These are phyloP conservation scores for Fraxinus xanthoxyloides DNA, from an alignment of 305 asterid genomes.

Conservation along the genomic window DNA sequence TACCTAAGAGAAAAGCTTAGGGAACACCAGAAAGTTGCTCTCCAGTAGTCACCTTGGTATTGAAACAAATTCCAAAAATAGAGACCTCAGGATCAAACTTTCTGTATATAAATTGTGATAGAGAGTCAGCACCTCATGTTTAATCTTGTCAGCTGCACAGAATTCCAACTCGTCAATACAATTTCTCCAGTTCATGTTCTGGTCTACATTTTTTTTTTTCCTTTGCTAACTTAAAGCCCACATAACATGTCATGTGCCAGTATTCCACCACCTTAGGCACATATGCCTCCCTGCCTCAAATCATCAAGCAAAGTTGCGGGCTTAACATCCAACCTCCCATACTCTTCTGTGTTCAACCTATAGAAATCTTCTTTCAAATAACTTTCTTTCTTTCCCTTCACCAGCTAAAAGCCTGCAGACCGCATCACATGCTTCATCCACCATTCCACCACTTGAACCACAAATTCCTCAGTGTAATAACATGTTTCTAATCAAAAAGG, in stretches of 20 bases:
- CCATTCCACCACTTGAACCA: neutral
- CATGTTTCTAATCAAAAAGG: neutral
- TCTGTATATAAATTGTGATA: neutral
- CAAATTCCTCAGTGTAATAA: neutral
- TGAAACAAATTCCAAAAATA: neutral
- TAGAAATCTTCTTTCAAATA: neutral
- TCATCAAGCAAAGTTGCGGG: neutral
- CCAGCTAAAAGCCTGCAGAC: neutral
- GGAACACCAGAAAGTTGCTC: neutral
- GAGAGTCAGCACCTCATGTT: neutral
- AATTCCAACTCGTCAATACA: neutral
- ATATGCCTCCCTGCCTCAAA: neutral
- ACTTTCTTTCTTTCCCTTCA: neutral
- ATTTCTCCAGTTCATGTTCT: neutral
- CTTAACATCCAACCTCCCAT: neutral
- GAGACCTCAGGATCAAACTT: neutral
- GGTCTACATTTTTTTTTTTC: too few relatives aligned
- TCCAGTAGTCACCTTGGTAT: neutral
- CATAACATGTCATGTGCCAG: neutral
- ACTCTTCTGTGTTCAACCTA: neutral
- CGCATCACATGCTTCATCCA: neutral
- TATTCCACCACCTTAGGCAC: neutral
- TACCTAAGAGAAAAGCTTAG: neutral
- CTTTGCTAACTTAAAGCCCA: neutral
- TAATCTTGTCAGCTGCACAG: neutral